Evolutionary conservation across 2,329 filamentous ascomycete species (phyloP), one percentile per base, ranked within the genome.

Genomic region (Magnaporthiopsis rhizophila): DNA sequence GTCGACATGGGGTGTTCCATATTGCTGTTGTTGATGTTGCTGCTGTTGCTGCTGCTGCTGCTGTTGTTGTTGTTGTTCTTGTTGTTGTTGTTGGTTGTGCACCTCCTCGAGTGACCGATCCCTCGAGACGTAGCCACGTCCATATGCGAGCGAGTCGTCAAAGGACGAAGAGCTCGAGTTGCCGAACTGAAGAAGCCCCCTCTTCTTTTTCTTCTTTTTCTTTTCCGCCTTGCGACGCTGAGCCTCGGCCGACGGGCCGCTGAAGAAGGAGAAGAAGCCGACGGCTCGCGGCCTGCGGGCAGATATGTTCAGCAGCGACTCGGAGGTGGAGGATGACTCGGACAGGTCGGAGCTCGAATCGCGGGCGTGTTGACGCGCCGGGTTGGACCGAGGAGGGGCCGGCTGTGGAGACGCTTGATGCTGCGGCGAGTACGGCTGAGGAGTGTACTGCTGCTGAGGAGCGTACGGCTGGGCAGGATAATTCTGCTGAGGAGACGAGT

Each of bases 131-230:
- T 77, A 82, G 7, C 81, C 82, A 58, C 74, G 76, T n/a, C 83
- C 83, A 71, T 85, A 86, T 4, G 80, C 82, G 64, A 86, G 73
- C 69, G 85, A 83, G 59, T 78, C 78, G 69, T 86, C 83, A 58
- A 85, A 73, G 0, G 83, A 85, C 1, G 82, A 85, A 1, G 81
- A 83, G 24, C 82, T 85, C 2, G 76, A 80, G 67, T 82, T 83
- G 66, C 76, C 77, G 66, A 79, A 77, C 58, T 77, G 79, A 65
- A 83, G 78, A 65, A 85, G 80, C 36, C 81, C 76, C 61, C 70
- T 71, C 62, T 74, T 75, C 62, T 73, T 75, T 64, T 74, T 75
- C 64, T 74, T 75, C 56, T 62, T 65, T 53, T 73, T 75, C 64
- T 74, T 75, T 64, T 74, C 75, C 58, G 64, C 65, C 50, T 62